Base-by-base conservation (phyloP, 73 alveolate species). In the Blepharisma japonicum region DNA sequence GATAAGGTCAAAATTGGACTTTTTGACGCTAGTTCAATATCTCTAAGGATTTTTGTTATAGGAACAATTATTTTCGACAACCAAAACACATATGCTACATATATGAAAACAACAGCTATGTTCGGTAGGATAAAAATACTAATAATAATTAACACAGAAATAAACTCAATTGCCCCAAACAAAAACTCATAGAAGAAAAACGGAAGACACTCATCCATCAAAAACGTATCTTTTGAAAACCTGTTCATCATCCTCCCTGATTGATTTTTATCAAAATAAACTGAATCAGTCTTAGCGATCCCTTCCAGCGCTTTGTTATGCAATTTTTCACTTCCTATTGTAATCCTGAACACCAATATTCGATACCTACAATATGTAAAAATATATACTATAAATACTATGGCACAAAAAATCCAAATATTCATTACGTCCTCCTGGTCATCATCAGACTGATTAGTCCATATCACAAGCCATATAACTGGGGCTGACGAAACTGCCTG, bases 181-280 rank as follows among this genome's bases (percentile, higher is more conserved):
- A 56, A 6, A 7, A 38, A 56, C 42, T 56, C 72, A 56, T 9
- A 9, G 45, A 56, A 7, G 42, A 7, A 56, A 56, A 56, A 7
- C 20, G 6, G 20, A 7, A 56, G 20, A 9, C 7, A 6, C 25
- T 21, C 72, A 56, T 56, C 72, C 9, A 21, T 56, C 18, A 6
- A 20, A 21, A 8, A 8, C 7, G 45, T 56, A 74, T 90, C 96
- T 53, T 89, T 88, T 51, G 93, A 78, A 61, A 91, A 86, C 54
- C 96, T 82, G 71, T 93, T 93, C 61, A 91, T 78, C 66, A 95
- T 89, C 45, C 91, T 91, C 27, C 99, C 98, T 53, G 88, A 78
- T 0, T 97, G 98, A 7, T 96, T 95, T n/a, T 90, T 89, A 81
- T 95, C 98, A 68, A 89, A 95, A 88, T 80, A 95, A 56, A 87